Conservation (phyloP, 2,329 filamentous ascomycete genomes). For the Cryphonectria radicalis region DNA sequence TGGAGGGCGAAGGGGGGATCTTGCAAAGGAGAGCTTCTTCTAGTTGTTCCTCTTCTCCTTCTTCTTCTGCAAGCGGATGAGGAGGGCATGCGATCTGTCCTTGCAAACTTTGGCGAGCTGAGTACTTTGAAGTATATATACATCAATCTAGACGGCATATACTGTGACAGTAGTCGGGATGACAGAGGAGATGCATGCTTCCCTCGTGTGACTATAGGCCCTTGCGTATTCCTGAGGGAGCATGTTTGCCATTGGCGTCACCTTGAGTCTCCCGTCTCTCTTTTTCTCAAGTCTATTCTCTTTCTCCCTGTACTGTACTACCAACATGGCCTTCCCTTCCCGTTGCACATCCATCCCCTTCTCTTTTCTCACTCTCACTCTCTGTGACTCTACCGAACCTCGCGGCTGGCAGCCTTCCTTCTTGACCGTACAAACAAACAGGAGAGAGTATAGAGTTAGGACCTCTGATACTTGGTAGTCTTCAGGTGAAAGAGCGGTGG, state of each 20-base stretch:
- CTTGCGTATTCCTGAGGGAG: neutral
- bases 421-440: neutral
- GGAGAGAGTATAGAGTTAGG: neutral
- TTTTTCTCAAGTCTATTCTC: neutral
- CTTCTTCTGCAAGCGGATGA: neutral
- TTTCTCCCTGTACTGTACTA: neutral
- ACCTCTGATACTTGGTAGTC: neutral
- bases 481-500: slow-evolving; percentile 23
- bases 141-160: too few relatives aligned
- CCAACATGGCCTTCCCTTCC: neutral
- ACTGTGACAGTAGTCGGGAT: too few relatives aligned
- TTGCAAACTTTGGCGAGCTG: neutral
- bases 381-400: neutral
- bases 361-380: neutral
- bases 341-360: neutral
- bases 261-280: neutral
- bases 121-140: too few relatives aligned
- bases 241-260: slow-evolving; percentile 22
- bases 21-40: too few relatives aligned
- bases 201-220: neutral
- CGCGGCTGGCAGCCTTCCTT: neutral
- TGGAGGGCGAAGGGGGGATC: too few relatives aligned
- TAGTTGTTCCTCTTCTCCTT: neutral
- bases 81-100: neutral
- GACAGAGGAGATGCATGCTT: neutral